Base-by-base conservation (phyloP, 2,329 filamentous ascomycete genomes). In the Pezicula carpinea region DNA sequence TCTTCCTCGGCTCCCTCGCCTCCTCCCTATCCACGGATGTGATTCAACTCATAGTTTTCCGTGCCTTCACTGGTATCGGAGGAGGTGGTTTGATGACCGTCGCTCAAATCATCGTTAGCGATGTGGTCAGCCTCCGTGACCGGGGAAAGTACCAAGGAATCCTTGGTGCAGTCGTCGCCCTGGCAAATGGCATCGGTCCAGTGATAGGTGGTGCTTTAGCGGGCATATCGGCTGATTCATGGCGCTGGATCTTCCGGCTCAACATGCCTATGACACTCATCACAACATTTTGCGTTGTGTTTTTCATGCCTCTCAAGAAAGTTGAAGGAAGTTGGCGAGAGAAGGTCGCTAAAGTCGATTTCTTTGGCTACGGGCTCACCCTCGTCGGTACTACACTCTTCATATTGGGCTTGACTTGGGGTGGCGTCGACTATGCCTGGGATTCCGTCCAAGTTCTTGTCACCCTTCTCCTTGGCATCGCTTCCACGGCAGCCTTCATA, bases 251-350 rank as follows among this genome's bases (percentile, higher is more conserved):
- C 38, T 50, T 50, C 23, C 38, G 48, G 5, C 58, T 81, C 22
- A 80, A 79, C 36, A 56, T 80, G 5, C 77, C 76, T 0, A 59
- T 80, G 18, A 76, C 75, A 0, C 64, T 68, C 0, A 47, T 79
- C 0, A 71, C 73, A 0, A 75, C 72, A 0, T 35, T 67, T 0
- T 69, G 67, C 23, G 72, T 78, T 10, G 46, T 79, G 0, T 77
- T 77, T 54, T 74, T 78, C 54, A 79, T 80, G 76, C 77, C 76
- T 0, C 54, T 80, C 34, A 76, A 75, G 36, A 75, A 72, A 41
- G 75, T 79, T 0, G 63, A 73, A 15, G 76, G 74, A 0, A 66
- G 75, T 31, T 80, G 77, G 74, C 68, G 60, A 53, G 15, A 66
- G 11, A 79, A 78, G 42, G 57, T 79, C 5, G 70, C 68, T 14